A percentile compares a stretch with the other conserved stretches of the same genome.
These are phyloP conservation scores for Hymenoscyphus linearis DNA, from an alignment of 2,329 filamentous ascomycete genomes.

Conservation along the genomic window DNA sequence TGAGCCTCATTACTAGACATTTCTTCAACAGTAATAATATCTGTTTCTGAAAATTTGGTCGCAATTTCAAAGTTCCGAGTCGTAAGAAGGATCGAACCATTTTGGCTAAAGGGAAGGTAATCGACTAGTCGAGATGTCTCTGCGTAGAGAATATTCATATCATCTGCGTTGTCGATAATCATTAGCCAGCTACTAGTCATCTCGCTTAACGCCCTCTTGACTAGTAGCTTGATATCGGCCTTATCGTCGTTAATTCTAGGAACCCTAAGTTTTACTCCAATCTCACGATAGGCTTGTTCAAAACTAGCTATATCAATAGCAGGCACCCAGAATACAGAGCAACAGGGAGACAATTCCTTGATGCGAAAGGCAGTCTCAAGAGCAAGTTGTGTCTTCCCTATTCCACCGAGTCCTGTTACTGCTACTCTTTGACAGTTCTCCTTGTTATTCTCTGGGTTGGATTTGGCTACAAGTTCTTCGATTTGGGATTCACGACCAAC, in stretches of 20 bases:
- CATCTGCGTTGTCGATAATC: slow-evolving; percentile 43
- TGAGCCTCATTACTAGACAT: slow-evolving; percentile 4
- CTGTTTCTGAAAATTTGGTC: neutral
- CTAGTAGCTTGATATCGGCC: slow-evolving; percentile 1
- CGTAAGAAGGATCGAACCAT: slow-evolving; percentile 10
- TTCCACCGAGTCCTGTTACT: slow-evolving; percentile 2
- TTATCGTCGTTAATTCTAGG: neutral
- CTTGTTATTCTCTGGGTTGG: neutral
- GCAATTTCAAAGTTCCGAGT: slow-evolving; percentile 9
- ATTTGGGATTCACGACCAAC: neutral
- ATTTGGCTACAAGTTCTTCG: neutral
- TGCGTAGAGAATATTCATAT: slow-evolving; percentile 15
- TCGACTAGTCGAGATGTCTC: slow-evolving; percentile 4
- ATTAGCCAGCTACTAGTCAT: neutral
- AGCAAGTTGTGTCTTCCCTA: slow-evolving; percentile 3
- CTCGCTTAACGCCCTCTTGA: neutral
- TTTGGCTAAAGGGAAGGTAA: slow-evolving; percentile 8
- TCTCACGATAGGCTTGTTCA: neutral
- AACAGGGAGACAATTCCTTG: neutral
- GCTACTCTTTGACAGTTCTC: slow-evolving; percentile 1
- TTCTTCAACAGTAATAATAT: slow-evolving; percentile 7
- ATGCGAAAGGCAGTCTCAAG: neutral
- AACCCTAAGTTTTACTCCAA: neutral
- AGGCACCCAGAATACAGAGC: slow-evolving; percentile 1
- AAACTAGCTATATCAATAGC: neutral